A percentile compares a stretch with the other conserved stretches of the same genome.
phyloP scores from a whole-genome alignment of 495 filamentous ascomycete species.

The Neurospora sp. region DNA sequence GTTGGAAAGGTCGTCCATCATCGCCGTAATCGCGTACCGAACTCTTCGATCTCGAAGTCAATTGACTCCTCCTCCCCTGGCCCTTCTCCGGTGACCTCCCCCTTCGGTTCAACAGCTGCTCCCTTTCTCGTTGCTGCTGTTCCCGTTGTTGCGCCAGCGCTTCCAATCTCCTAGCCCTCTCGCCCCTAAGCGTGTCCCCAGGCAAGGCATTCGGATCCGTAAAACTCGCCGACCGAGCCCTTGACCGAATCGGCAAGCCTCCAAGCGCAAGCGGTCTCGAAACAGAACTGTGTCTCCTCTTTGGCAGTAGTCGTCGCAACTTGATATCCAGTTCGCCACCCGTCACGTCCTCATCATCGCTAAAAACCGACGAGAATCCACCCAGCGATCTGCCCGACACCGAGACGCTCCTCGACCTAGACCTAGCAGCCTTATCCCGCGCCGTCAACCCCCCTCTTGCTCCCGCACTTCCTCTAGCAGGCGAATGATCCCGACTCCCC shows the following conservation, averaged over 20 bases:
- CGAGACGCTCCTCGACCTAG: not conserved
- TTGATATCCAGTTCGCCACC: not conserved
- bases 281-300: not conserved
- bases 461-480: not conserved
- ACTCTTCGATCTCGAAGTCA: not conserved
- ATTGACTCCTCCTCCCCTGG: not conserved
- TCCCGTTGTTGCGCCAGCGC: not conserved
- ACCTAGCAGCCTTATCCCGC: not conserved
- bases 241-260: not conserved
- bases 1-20: conserved; percentile 1
- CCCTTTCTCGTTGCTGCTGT: not conserved
- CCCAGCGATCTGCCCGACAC: not conserved
- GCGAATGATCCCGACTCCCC: conserved; percentile 3
- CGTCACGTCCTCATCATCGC: not conserved
- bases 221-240: not conserved
- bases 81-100: not conserved
- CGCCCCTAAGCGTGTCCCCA: not conserved
- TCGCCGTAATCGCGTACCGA: not conserved
- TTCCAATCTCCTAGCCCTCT: not conserved
- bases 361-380: not conserved
- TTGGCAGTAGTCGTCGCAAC: not conserved
- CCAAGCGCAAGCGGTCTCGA: not conserved
- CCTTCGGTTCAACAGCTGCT: not conserved
- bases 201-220: not conserved
- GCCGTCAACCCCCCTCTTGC: not conserved